phyloP scores from a whole-genome alignment of 2,329 filamentous ascomycete species.

The Fusarium palustre region DNA sequence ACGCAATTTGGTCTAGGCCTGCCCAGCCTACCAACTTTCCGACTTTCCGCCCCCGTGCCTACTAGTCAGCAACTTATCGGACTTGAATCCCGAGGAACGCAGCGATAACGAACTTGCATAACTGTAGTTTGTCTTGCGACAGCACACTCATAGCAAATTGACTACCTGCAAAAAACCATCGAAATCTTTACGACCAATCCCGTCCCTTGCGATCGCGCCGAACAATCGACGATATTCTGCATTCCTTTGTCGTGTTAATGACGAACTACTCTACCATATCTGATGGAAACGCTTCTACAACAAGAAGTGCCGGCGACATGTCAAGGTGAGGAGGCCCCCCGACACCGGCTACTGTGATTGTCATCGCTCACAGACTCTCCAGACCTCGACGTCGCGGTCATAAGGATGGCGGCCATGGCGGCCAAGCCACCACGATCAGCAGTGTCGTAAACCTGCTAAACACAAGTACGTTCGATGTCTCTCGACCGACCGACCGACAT shows the following conservation, averaged over 20 bases:
- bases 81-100: conserved; percentile 31
- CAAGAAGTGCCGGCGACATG: conserved; percentile 60
- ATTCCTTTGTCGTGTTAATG: conserved; percentile 56
- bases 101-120: conserved; percentile 36
- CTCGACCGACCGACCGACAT: conserved; percentile 18
- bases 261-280: conserved; percentile 66
- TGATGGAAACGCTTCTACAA: conserved; percentile 59
- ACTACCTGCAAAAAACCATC: not conserved
- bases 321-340: conserved; percentile 55
- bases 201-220: conserved; percentile 19
- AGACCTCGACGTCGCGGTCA: conserved; percentile 71
- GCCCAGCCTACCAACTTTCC: conserved; percentile 23
- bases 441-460: conserved; percentile 96
- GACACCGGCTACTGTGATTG: conserved; percentile 10
- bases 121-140: conserved; percentile 12
- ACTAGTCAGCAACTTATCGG: conserved; percentile 41
- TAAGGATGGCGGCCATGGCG: conserved; percentile 74
- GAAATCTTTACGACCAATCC: not conserved
- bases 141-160: not conserved
- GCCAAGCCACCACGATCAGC: conserved; percentile 88
- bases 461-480: conserved; percentile 74
- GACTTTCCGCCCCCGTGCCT: conserved; percentile 32
- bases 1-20: conserved; percentile 43
- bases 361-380: conserved; percentile 28
- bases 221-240: conserved; percentile 7